Evolutionary conservation across 495 filamentous ascomycete species (phyloP), one percentile per base, ranked within the genome.

Genomic region (Xylaria intraflava): DNA sequence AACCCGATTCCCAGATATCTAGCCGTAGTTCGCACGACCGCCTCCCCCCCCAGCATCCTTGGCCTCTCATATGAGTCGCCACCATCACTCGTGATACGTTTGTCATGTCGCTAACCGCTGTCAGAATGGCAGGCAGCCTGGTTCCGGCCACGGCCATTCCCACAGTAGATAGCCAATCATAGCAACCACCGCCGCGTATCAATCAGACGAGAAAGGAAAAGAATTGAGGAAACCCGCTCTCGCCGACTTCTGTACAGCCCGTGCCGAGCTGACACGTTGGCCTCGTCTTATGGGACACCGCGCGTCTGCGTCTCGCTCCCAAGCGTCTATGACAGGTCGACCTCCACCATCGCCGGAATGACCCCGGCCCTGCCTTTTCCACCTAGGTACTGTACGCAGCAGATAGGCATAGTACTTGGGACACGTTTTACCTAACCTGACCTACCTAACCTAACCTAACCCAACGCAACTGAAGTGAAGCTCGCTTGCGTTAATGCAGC

Each of bases 401-500:
- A 9, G 4, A 29, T 39, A 19, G 39, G 14, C 23, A 10, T 17
- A 17, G 20, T 46, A 24, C 16, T 14, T 24, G 4, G 31, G 31
- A 46, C 33, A 19, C 33, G 22, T 17, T 31, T 35, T 47, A 35
- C 45, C 45, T n/a, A 47, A 30, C 43, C 43, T 23, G 30, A 39
- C 22, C 33, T 29, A 29, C 22, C 31, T 36, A 17, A 40, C 17
- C 45, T 47, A 20, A 33, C 45, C 7, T 29, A 36, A 3, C 29
- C 46, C 40, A 12, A 19, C 40, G 4, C 3, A 42, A 24, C 22
- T 7, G 23, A 46, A 6, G 14, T 3, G n/a, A 30, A 1, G 30
- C 35, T 40, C 47, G 20, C 30, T 45, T 52, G 49, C 49, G 51
- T 42, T 46, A 42, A 42, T 53, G 44, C 42, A 33, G 45, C 27